Evolutionary conservation across 2,329 filamentous ascomycete genomes (phyloP).

Genomic region (Microcera coccophila): DNA sequence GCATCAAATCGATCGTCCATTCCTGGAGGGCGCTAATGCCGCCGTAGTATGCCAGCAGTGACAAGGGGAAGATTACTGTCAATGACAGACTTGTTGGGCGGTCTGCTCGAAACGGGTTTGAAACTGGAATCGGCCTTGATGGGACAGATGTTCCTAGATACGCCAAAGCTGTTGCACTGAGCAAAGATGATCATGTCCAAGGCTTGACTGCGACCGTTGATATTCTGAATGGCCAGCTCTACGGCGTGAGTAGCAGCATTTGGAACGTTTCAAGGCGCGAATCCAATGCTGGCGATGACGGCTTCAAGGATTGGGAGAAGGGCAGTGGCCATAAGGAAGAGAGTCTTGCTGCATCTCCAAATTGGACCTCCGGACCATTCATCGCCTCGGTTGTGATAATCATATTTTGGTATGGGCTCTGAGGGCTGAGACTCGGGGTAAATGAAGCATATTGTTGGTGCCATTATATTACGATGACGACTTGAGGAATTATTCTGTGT

Average conservation of each 20-base stretch:
- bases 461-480: no score
- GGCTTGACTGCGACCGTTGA: conserved; percentile 19
- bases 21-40: background rate
- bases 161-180: conserved; percentile 15
- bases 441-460: no score
- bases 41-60: conserved; percentile 15
- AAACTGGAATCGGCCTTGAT: conserved; percentile 15
- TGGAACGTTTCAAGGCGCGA: conserved; percentile 6
- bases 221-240: conserved; percentile 15
- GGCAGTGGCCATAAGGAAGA: no score
- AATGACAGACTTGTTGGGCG: conserved; percentile 14
- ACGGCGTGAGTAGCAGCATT: conserved; percentile 21
- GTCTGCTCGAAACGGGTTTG: conserved; percentile 19
- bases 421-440: no score
- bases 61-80: conserved; percentile 15
- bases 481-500: no score
- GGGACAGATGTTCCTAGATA: conserved; percentile 6
- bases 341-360: no score
- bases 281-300: background rate
- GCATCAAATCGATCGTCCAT: background rate
- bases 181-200: conserved; percentile 15
- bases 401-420: no score
- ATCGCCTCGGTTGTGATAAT: no score
- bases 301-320: background rate
- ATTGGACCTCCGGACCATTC: no score